These are phyloP conservation scores for Alternaria novae-zelandiae DNA, from an alignment of 2,329 filamentous ascomycete species.

Conservation along the genomic window DNA sequence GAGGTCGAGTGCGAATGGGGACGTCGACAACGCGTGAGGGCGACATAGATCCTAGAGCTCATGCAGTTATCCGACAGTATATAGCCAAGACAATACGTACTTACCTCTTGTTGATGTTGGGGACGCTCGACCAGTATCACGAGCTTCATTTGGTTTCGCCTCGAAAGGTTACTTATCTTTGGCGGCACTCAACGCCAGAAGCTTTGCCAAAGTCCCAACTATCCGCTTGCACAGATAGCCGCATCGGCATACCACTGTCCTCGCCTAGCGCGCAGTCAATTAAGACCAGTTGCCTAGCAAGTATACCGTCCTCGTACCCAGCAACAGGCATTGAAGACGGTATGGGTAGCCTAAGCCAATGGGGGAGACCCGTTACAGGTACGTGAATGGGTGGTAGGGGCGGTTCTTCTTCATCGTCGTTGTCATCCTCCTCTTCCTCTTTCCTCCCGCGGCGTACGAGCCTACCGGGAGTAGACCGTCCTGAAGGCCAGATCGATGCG, in stretches of 20 bases:
- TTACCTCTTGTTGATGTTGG: neutral
- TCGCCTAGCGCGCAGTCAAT: constrained; percentile 2
- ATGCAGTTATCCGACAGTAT: neutral
- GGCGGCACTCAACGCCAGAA: constrained; percentile 2
- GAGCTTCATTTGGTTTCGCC: neutral
- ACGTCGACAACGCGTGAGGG: neutral
- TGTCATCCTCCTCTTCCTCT: neutral
- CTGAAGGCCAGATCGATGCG: neutral
- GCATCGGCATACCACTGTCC: neutral
- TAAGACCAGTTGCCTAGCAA: constrained; percentile 5
- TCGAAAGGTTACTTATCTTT: constrained; percentile 4
- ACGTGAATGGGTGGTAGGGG: neutral
- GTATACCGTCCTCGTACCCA: neutral
- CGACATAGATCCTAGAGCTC: neutral
- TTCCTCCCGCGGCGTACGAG: neutral
- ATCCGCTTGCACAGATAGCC: neutral
- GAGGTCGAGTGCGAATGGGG: neutral
- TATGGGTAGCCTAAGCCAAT: neutral
- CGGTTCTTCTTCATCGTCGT: neutral
- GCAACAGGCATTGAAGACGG: neutral
- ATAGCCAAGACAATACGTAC: neutral
- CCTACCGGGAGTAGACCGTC: neutral
- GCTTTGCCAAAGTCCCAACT: constrained; percentile 3
- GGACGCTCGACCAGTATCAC: neutral
- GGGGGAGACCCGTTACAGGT: constrained; percentile 3